Evolutionary conservation across 2,329 filamentous ascomycete genomes (phyloP).

Genomic region (Curvularia sp.): DNA sequence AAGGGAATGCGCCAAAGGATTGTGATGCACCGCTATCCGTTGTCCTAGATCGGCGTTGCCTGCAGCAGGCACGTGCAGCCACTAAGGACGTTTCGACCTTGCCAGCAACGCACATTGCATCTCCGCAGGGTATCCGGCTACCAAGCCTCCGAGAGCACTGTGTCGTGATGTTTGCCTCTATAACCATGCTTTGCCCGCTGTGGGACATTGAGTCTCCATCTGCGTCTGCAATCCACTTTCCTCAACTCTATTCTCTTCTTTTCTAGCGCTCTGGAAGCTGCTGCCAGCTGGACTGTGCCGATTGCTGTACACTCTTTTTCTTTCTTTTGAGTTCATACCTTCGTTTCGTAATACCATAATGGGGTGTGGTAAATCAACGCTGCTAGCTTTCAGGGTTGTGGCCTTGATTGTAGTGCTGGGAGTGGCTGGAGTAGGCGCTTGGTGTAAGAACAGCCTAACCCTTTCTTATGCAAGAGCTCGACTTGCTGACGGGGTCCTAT

Average conservation of each 20-base stretch:
- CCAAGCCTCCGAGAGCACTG: conserved; percentile 15
- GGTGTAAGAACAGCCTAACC: conserved; percentile 26
- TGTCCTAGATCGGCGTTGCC: conserved; percentile 12
- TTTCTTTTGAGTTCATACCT: conserved; percentile 4
- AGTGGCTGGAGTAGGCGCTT: conserved; percentile 34
- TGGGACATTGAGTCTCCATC: conserved; percentile 2
- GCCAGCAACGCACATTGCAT: conserved; percentile 13
- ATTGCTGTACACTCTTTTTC: conserved; percentile 17
- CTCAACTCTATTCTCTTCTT: conserved; percentile 17
- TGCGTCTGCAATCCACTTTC: conserved; percentile 13
- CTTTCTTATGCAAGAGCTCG: background rate
- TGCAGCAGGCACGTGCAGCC: conserved; percentile 18
- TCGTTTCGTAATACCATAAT: conserved; percentile 22
- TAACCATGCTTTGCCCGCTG: conserved; percentile 11
- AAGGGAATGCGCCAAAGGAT: background rate
- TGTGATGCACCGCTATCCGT: conserved; percentile 5
- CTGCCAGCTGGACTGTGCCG: conserved; percentile 38
- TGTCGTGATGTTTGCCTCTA: conserved; percentile 13
- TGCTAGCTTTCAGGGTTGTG: conserved; percentile 32
- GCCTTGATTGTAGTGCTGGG: conserved; percentile 31
- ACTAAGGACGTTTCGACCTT: conserved; percentile 16
- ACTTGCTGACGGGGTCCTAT: background rate
- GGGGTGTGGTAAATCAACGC: conserved; percentile 23
- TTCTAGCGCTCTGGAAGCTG: conserved; percentile 38
- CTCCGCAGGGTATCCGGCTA: conserved; percentile 14